Base-by-base conservation (phyloP, 139 green algal genomes). In the Desmodesmus armatus region DNA sequence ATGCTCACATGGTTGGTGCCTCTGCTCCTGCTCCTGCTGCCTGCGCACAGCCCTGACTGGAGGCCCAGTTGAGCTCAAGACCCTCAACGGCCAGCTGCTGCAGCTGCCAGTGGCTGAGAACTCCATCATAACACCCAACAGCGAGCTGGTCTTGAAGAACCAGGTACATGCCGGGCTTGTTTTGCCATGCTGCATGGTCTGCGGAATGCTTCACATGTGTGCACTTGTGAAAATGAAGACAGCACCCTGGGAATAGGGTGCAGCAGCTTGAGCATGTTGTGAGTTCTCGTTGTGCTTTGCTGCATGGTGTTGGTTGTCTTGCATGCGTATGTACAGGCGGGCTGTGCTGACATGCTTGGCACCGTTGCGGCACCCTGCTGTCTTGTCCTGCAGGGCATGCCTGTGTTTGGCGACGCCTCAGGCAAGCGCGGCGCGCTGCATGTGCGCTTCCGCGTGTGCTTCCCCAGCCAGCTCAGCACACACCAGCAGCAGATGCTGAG, bases 361-460 rank as follows among this genome's bases (percentile, higher is more conserved):
- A 23, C 35, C 5, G n/a, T 21, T n/a, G n/a, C n/a, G n/a, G n/a
- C n/a, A n/a, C n/a, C n/a, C n/a, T n/a, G n/a, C n/a, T n/a, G n/a
- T n/a, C n/a, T n/a, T n/a, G n/a, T n/a, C n/a, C n/a, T n/a, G n/a
- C n/a, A n/a, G 15, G 49, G 63, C 37, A 70, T 58, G 83, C 63
- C 55, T 23, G 55, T 87, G 44, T 62, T 66, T 62, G 55, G 40
- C 15, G 53, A 70, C 27, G 17, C 13, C 43, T 17, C 29, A n/a
- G 41, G 55, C 27, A 7, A 37, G 31, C 81, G 62, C 21, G 85
- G 85, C 3, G 74, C 80, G 5, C 53, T 89, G 80, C 80, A 87
- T 44, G 80, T 89, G 19, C 81, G 51, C 2, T 87, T 89, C 33
- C 37, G 85, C 33, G 85, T 89, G n/a, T 7, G n/a, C 31, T 89